These are phyloP conservation scores for Cladosporium sphaerospermum DNA, from an alignment of 2,329 filamentous ascomycete species.

Conservation along the genomic window DNA sequence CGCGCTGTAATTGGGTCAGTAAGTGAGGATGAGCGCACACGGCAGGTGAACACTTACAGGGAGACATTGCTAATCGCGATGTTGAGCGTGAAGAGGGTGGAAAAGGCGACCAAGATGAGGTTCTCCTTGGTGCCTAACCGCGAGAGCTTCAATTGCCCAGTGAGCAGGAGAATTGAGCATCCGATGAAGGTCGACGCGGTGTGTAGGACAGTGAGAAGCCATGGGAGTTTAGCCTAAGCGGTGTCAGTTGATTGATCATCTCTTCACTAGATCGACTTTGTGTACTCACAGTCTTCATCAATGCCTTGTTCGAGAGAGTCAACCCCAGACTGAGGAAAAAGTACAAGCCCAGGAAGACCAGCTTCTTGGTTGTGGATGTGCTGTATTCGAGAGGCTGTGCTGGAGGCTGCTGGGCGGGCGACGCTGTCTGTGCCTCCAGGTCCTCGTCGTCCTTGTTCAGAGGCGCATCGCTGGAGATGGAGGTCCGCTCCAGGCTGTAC, in stretches of 20 bases:
- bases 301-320: conserved; percentile 56
- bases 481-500: conserved; percentile 6
- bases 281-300: conserved; percentile 40
- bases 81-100: conserved; percentile 55
- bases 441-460: conserved; percentile 7
- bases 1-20: conserved; percentile 2
- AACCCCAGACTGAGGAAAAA: conserved; percentile 45
- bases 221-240: conserved; percentile 52
- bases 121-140: conserved; percentile 49
- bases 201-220: conserved; percentile 56
- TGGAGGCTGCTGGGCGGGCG: conserved; percentile 3
- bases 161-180: conserved; percentile 46
- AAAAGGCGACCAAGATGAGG: conserved; percentile 52
- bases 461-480: conserved; percentile 9
- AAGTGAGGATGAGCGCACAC: not conserved
- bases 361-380: conserved; percentile 21
- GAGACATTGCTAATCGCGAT: conserved; percentile 58
- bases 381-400: conserved; percentile 19
- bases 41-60: conserved; percentile 27
- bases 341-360: conserved; percentile 32
- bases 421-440: conserved; percentile 3
- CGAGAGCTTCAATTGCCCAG: conserved; percentile 49
- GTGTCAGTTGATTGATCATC: not conserved
- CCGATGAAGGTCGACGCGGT: conserved; percentile 50
- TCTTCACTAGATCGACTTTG: conserved; percentile 30